phyloP scores from a whole-genome alignment of 352 stramenopile species.

The Phytophthora citrophthora region DNA sequence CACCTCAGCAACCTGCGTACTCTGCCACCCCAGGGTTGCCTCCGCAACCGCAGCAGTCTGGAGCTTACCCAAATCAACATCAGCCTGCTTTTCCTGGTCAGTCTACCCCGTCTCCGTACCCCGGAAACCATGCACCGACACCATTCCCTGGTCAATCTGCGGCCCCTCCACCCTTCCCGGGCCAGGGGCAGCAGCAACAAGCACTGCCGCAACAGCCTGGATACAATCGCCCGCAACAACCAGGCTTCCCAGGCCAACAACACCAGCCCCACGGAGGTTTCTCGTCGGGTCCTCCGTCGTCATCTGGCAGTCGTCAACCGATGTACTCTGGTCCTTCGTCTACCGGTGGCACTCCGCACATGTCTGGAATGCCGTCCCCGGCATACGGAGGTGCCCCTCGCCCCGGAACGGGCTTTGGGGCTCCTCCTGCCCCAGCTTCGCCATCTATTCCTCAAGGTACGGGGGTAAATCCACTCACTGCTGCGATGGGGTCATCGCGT shows the following conservation, averaged over 20 bases:
- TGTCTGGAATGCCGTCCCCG: constrained; percentile 33
- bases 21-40: constrained; percentile 35
- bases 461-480: constrained; percentile 73
- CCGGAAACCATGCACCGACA: constrained; percentile 24
- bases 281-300: constrained; percentile 63
- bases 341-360: constrained; percentile 32
- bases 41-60: constrained; percentile 38
- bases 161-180: constrained; percentile 40
- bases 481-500: constrained; percentile 68
- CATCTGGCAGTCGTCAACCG: constrained; percentile 34
- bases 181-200: constrained; percentile 36
- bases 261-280: constrained; percentile 40
- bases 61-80: constrained; percentile 40
- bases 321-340: constrained; percentile 53
- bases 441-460: constrained; percentile 65
- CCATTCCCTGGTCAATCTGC: constrained; percentile 44
- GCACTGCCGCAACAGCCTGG: constrained; percentile 32
- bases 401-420: constrained; percentile 44
- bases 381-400: constrained; percentile 38
- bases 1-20: constrained; percentile 41
- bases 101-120: constrained; percentile 40
- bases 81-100: constrained; percentile 46
- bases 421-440: constrained; percentile 33
- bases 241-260: constrained; percentile 40
- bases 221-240: constrained; percentile 48